Conservation (phyloP, 2,329 filamentous ascomycete species). For the Botrytis medusae region DNA sequence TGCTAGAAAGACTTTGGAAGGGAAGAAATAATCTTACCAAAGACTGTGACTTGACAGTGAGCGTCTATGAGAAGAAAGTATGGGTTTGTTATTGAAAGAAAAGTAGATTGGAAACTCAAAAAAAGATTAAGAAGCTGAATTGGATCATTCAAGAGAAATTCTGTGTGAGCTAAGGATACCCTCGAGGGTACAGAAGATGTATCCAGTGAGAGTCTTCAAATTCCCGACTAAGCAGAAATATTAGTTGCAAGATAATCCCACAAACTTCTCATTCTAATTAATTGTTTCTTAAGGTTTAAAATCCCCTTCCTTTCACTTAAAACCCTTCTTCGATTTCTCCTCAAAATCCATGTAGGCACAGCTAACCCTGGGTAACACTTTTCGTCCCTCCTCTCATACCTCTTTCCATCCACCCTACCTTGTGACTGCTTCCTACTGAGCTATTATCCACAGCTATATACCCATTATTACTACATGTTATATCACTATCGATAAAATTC, state of each 20-base stretch:
- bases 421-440: background rate
- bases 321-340: background rate
- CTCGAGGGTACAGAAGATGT: background rate
- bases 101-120: background rate
- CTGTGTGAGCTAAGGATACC: constrained; percentile 1
- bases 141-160: background rate
- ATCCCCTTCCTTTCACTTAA: background rate
- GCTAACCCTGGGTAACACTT: background rate
- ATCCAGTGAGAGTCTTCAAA: background rate
- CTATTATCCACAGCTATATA: background rate
- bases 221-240: background rate
- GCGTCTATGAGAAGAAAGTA: background rate
- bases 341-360: too few relatives aligned
- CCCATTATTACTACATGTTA: background rate
- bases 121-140: background rate
- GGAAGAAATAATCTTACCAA: background rate
- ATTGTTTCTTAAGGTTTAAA: background rate
- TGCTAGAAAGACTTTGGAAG: background rate
- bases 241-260: background rate
- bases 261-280: background rate
- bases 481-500: too few relatives aligned
- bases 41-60: background rate
- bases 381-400: background rate
- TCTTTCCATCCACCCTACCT: background rate
- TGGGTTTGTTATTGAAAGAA: background rate